A percentile compares a stretch with the other conserved stretches of the same genome.
Evolutionary conservation across 495 filamentous ascomycete genomes (phyloP).

Genomic region (Talaromyces wortmannii): DNA sequence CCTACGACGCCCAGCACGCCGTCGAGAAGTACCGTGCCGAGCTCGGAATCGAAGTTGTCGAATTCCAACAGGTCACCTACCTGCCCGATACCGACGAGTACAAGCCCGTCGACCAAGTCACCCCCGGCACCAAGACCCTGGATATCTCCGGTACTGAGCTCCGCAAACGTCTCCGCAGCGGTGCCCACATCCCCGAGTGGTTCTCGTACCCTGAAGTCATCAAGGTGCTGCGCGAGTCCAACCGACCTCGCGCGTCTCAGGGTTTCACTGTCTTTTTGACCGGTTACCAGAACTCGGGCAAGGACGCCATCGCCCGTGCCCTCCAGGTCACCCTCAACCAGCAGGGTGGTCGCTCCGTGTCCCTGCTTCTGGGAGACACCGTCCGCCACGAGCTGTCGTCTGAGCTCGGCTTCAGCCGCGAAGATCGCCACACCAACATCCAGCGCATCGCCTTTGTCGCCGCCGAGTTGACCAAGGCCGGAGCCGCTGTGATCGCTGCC

Average conservation of each 20-base stretch:
- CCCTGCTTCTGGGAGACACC: constrained; percentile 89
- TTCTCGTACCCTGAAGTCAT: constrained; percentile 99
- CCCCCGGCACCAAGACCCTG: constrained; percentile 75
- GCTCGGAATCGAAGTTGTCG: constrained; percentile 96
- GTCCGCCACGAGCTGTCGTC: constrained; percentile 89
- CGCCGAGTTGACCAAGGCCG: constrained; percentile 84
- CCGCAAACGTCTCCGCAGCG: constrained; percentile 78
- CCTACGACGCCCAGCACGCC: constrained; percentile 96
- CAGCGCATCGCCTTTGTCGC: constrained; percentile 95
- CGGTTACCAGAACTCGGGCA: constrained; percentile 92
- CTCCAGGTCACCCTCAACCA: constrained; percentile 97
- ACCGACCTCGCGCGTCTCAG: constrained; percentile 80
- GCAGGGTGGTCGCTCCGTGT: constrained; percentile 91
- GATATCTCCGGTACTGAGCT: constrained; percentile 98
- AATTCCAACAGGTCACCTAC: constrained; percentile 99
- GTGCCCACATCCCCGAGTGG: constrained; percentile 95
- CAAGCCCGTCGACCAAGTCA: constrained; percentile 82
- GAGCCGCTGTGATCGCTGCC: constrained; percentile 91
- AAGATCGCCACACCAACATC: constrained; percentile 94
- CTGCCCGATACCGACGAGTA: constrained; percentile 97
- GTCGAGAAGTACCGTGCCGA: constrained; percentile 95
- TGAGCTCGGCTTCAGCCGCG: constrained; percentile 89
- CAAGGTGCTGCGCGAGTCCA: constrained; percentile 87
- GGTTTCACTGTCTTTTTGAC: constrained; percentile 98
- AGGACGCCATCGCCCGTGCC: constrained; percentile 91